phyloP scores from a whole-genome alignment of 2,329 filamentous ascomycete species.

The Sarocladium oryzae region DNA sequence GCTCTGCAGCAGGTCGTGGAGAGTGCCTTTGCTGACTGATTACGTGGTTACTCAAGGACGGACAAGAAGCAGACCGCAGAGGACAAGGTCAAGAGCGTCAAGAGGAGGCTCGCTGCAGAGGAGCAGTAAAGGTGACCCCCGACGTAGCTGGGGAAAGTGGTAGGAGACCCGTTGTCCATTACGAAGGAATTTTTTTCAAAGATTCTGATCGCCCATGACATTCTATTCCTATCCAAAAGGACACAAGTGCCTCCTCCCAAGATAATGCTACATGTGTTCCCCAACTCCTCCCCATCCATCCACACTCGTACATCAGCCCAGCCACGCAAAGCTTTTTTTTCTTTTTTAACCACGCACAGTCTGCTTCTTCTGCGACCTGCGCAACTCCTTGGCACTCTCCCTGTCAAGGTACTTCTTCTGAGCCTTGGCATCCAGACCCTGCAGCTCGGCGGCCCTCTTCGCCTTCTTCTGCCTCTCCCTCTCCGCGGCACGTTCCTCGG shows the following conservation, averaged over 20 bases:
- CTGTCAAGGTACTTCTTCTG: constrained; percentile 81
- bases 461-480: constrained; percentile 75
- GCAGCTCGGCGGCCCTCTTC: constrained; percentile 80
- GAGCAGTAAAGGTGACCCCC: not conserved
- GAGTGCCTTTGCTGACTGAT: too few relatives aligned
- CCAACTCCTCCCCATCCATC: not conserved
- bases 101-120: constrained; percentile 38
- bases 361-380: constrained; percentile 48
- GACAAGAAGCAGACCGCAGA: constrained; percentile 78
- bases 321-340: not conserved
- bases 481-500: constrained; percentile 67
- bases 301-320: not conserved
- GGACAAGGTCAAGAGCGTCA: constrained; percentile 66
- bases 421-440: constrained; percentile 69
- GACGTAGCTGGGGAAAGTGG: not conserved
- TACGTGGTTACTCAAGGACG: constrained; percentile 53
- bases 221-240: not conserved
- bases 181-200: too few relatives aligned
- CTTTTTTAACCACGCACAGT: constrained; percentile 41
- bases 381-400: constrained; percentile 68
- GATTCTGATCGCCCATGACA: too few relatives aligned
- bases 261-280: constrained; percentile 3
- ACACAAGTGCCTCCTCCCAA: not conserved
- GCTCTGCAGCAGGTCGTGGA: too few relatives aligned
- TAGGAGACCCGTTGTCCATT: not conserved